These are phyloP conservation scores for Cryptococcus wingfieldii DNA, from an alignment of 1,284 basidiomycete species.

Conservation along the genomic window DNA sequence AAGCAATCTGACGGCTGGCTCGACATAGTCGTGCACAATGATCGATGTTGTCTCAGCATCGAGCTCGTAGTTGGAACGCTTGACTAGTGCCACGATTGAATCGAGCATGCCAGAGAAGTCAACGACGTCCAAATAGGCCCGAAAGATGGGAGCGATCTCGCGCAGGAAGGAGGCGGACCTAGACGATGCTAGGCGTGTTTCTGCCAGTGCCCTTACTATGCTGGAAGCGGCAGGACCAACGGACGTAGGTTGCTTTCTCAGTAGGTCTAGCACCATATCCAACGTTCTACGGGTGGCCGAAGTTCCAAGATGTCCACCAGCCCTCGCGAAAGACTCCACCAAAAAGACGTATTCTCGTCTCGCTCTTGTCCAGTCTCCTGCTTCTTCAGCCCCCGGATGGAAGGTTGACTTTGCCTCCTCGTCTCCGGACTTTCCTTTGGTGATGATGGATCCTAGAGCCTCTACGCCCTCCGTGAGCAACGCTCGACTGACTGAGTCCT, in stretches of 20 bases:
- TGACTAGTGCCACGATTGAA: conserved; percentile 54
- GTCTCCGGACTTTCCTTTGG: conserved; percentile 24
- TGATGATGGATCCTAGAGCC: conserved; percentile 53
- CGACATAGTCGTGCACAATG: conserved; percentile 60
- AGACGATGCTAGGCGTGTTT: conserved; percentile 24
- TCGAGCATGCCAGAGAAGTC: conserved; percentile 64
- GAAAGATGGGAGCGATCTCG: conserved; percentile 60
- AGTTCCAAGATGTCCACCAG: conserved; percentile 57
- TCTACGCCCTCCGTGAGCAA: conserved; percentile 65
- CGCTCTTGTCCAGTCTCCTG: conserved; percentile 59
- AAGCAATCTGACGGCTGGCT: conserved; percentile 56
- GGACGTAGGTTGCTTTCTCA: conserved; percentile 47
- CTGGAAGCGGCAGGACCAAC: conserved; percentile 23
- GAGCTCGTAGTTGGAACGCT: conserved; percentile 54
- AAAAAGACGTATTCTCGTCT: conserved; percentile 63
- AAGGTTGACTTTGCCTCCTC: conserved; percentile 51
- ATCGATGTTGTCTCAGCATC: conserved; percentile 56
- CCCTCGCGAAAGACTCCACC: conserved; percentile 56
- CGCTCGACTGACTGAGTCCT: conserved; percentile 55
- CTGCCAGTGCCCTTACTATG: conserved; percentile 30
- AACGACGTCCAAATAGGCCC: conserved; percentile 54
- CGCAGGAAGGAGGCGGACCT: conserved; percentile 57
- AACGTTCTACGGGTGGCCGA: conserved; percentile 55
- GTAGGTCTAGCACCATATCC: conserved; percentile 58
- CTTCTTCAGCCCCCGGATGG: conserved; percentile 48